Base-by-base conservation (phyloP, 345 rosid species). In the Conringia planisiliqua region DNA sequence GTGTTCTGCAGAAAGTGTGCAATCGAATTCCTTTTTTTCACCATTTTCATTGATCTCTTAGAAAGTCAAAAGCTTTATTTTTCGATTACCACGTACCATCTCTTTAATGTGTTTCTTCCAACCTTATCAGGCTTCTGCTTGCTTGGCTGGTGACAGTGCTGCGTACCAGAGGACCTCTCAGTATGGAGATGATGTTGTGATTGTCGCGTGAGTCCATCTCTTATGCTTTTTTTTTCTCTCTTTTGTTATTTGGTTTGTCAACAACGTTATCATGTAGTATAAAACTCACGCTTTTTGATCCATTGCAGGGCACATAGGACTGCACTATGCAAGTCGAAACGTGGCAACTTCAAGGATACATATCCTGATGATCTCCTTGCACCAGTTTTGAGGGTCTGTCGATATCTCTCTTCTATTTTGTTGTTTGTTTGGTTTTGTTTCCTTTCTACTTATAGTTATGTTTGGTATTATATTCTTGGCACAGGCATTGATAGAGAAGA, bases 291-390 rank as follows among this genome's bases (percentile, higher is more conserved):
- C 39, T 0, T 32, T 29, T 2, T 42, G 5, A 14, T 77, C 27
- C 0, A 5, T 29, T 42, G 22, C 86, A 96, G 99, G 33, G 98
- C 98, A 1, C 80, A 90, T 81, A 82, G 99, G 80, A 92, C 97
- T 74, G 82, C 99, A 5, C 76, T 88, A 7, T 96, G 99, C 83
- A 92, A 88, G 84, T 75, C 97, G 1, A 96, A 88, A 69, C 88
- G 96, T 3, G 99, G 99, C 4, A 86, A 86, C 51, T 96, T 96
- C 86, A 92, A 90, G 88, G 99, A 96, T 78, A 96, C 98, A 4
- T 81, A 71, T 76, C 86, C 99, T 0, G 98, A 96, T 79, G 98
- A 96, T 86, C 79, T 96, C 40, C 98, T 96, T 72, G 97, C 96
- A 10, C 93, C 98, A 58, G 92, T 96, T 81, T 82, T 92, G 81